These are phyloP conservation scores for Sporormia fimetaria DNA, from an alignment of 495 filamentous ascomycete genomes.

Conservation along the genomic window DNA sequence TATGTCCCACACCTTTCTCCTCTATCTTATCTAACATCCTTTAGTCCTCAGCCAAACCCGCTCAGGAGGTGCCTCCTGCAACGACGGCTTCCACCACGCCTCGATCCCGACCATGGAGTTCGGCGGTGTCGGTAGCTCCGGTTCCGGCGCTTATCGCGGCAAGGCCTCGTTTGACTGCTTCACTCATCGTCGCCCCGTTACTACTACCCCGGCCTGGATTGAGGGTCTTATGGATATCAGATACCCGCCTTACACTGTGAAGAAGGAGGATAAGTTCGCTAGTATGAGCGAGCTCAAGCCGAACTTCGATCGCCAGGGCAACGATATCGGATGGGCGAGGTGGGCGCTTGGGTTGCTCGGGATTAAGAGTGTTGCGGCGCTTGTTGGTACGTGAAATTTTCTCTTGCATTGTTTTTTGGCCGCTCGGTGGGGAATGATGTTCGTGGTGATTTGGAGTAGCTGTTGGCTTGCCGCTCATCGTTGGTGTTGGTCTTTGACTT, in stretches of 20 bases:
- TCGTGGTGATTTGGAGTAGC: not conserved
- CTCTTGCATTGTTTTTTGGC: not conserved
- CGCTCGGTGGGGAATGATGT: not conserved
- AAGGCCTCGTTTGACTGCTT: conserved; percentile 76
- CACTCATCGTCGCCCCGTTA: conserved; percentile 62
- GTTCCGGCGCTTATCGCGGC: conserved; percentile 75
- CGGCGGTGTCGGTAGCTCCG: conserved; percentile 81
- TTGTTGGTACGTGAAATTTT: conserved; percentile 20
- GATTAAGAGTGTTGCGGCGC: conserved; percentile 13
- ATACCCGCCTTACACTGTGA: conserved; percentile 64
- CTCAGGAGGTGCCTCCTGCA: conserved; percentile 32
- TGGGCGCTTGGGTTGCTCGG: conserved; percentile 19
- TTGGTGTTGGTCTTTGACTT: not conserved
- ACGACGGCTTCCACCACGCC: conserved; percentile 60
- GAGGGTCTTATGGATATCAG: conserved; percentile 62
- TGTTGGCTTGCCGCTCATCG: not conserved
- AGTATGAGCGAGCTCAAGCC: conserved; percentile 49
- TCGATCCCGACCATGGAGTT: conserved; percentile 68
- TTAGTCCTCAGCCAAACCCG: conserved; percentile 31
- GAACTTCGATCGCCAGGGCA: conserved; percentile 75
- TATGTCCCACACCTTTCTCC: conserved; percentile 40
- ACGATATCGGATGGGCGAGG: conserved; percentile 25
- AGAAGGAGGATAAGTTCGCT: conserved; percentile 48
- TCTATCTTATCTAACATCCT: conserved; percentile 40
- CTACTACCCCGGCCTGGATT: conserved; percentile 68